Evolutionary conservation across 805 yeast genomes (phyloP).

Genomic region (Hanseniaspora vineae): DNA sequence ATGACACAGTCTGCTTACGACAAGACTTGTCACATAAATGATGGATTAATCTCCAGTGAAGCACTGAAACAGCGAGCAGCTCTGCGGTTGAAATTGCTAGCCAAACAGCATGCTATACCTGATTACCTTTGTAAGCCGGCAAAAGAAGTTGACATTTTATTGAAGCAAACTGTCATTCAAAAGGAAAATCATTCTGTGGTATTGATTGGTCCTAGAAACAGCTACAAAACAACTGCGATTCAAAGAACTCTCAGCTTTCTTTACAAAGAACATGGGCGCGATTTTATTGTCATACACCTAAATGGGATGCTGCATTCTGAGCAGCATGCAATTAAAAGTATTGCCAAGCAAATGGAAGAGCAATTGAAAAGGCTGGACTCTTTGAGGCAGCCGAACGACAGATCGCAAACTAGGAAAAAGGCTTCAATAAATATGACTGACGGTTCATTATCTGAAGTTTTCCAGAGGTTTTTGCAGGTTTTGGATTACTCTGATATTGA

Average conservation of each 20-base stretch:
- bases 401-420: slow-evolving; percentile 6
- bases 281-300: slow-evolving; percentile 49
- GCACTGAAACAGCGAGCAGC: not conserved
- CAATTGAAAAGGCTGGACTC: slow-evolving; percentile 22
- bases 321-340: slow-evolving; percentile 64
- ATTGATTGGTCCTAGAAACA: slow-evolving; percentile 65
- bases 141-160: slow-evolving; percentile 39
- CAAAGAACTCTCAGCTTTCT: slow-evolving; percentile 41
- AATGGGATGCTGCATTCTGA: slow-evolving; percentile 68
- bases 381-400: slow-evolving; percentile 4
- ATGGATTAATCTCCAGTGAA: not conserved
- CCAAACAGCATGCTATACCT: slow-evolving; percentile 5
- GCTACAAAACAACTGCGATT: slow-evolving; percentile 61
- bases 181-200: slow-evolving; percentile 74
- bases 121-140: slow-evolving; percentile 13
- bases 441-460: slow-evolving; percentile 45
- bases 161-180: slow-evolving; percentile 51
- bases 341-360: slow-evolving; percentile 69
- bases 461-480: slow-evolving; percentile 41
- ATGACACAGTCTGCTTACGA: not conserved
- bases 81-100: not conserved
- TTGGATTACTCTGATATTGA: slow-evolving; percentile 27
- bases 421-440: slow-evolving; percentile 28
- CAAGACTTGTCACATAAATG: not conserved
- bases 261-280: slow-evolving; percentile 26